A percentile compares a stretch with the other conserved stretches of the same genome.
phyloP scores from a whole-genome alignment of 1,284 basidiomycete genomes.

The Phlebopus sp. region DNA sequence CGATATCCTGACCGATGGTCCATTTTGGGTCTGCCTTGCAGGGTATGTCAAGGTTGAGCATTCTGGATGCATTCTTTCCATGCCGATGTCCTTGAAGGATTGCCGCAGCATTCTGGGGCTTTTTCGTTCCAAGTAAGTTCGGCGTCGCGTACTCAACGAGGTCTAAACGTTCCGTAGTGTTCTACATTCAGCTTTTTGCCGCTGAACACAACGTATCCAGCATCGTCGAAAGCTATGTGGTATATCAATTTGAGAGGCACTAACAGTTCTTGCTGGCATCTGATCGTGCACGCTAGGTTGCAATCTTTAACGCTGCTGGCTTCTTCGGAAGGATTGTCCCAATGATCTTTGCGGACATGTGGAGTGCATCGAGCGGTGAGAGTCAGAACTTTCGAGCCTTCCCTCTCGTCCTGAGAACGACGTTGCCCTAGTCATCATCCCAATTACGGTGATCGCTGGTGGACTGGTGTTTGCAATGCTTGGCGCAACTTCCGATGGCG shows the following conservation, averaged over 20 bases:
- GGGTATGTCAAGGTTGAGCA: constrained; percentile 8
- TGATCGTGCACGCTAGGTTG: constrained; percentile 1
- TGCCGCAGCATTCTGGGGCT: neutral
- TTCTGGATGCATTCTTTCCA: neutral
- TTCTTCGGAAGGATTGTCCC: constrained; percentile 1
- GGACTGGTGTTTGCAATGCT: constrained; percentile 26
- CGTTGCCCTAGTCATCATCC: constrained; percentile 14
- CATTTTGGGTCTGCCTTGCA: constrained; percentile 11
- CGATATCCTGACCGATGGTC: constrained; percentile 18
- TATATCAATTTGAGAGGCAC: neutral
- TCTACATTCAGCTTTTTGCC: constrained; percentile 9
- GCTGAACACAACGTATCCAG: constrained; percentile 2
- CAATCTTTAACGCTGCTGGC: constrained; percentile 6
- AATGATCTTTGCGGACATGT: constrained; percentile 2
- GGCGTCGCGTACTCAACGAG: neutral
- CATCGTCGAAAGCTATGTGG: constrained; percentile 4
- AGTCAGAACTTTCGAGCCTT: neutral
- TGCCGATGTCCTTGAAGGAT: constrained; percentile 1
- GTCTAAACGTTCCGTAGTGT: neutral
- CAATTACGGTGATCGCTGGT: constrained; percentile 14
- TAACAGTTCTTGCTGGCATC: neutral
- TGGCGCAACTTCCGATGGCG: constrained; percentile 18
- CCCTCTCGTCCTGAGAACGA: constrained; percentile 15
- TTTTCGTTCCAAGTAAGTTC: constrained; percentile 4
- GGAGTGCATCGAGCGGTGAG: neutral